Conservation (phyloP, 768 basidiomycete genomes). For the Butyriboletus loyo region DNA sequence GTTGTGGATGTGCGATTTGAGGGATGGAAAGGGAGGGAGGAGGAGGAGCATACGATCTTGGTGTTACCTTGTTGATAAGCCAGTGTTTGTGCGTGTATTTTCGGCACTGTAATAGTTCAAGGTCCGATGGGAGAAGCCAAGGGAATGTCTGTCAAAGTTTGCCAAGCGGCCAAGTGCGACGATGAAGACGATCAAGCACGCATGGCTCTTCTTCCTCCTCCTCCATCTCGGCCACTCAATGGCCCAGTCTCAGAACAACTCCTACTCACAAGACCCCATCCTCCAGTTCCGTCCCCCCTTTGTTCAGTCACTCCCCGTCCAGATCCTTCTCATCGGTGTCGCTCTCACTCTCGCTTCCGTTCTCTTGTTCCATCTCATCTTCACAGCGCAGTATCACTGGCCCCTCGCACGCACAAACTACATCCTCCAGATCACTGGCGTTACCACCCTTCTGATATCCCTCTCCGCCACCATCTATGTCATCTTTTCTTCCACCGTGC, state of each 20-base stretch:
- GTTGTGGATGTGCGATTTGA: constrained; percentile 54
- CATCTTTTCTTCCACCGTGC: constrained; percentile 56
- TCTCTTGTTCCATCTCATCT: constrained; percentile 87
- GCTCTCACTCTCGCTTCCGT: constrained; percentile 81
- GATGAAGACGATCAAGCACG: not conserved
- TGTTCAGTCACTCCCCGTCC: constrained; percentile 85
- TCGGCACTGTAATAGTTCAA: not conserved
- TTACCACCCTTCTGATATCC: constrained; percentile 73
- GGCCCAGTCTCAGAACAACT: constrained; percentile 10
- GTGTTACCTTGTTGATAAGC: constrained; percentile 21
- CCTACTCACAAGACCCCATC: constrained; percentile 60
- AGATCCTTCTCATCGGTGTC: constrained; percentile 83
- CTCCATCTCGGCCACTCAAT: constrained; percentile 15
- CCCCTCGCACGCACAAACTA: constrained; percentile 93
- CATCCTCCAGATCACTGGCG: constrained; percentile 81
- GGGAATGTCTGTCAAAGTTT: not conserved
- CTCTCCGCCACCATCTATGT: constrained; percentile 76
- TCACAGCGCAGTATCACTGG: constrained; percentile 96
- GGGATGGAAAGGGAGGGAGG: constrained; percentile 16
- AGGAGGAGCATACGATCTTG: constrained; percentile 8
- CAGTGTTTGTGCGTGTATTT: not conserved
- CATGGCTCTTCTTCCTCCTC: constrained; percentile 2
- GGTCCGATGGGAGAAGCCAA: not conserved
- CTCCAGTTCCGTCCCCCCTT: constrained; percentile 76
- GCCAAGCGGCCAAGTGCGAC: not conserved